These are phyloP conservation scores for Copromyces sp. DNA, from an alignment of 495 filamentous ascomycete genomes.

Conservation along the genomic window DNA sequence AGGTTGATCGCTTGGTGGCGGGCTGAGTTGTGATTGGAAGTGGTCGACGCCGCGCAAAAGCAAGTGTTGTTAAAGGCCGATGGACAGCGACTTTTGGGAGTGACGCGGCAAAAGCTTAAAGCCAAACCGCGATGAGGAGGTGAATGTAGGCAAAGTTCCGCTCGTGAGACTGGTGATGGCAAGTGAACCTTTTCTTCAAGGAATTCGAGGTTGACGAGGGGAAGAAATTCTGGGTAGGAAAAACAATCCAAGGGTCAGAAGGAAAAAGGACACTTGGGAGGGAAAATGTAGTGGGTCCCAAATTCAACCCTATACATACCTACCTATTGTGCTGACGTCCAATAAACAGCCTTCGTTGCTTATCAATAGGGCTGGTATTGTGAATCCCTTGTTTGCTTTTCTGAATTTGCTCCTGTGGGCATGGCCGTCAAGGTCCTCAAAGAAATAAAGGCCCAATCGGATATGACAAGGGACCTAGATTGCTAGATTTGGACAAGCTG, in stretches of 20 bases:
- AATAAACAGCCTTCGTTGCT: neutral
- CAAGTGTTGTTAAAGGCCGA: neutral
- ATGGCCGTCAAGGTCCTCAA: neutral
- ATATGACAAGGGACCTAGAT: neutral
- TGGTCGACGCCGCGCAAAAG: neutral
- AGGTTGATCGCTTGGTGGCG: neutral
- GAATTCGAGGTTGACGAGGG: neutral
- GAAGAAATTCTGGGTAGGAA: neutral
- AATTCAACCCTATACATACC: neutral
- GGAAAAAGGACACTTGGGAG: neutral
- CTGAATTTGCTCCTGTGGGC: neutral
- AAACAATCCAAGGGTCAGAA: neutral
- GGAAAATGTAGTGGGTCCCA: neutral
- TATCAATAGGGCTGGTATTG: neutral
- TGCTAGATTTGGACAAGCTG: neutral
- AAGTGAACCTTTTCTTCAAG: neutral
- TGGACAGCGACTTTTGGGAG: neutral
- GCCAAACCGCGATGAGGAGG: neutral
- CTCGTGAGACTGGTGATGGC: neutral
- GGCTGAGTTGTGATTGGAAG: neutral
- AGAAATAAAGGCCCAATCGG: neutral
- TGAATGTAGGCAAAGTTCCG: neutral
- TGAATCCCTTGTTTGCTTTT: neutral
- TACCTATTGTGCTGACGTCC: neutral
- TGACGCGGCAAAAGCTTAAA: neutral